Base-by-base conservation (phyloP, 2,329 filamentous ascomycete species). In the Xylaria sp. region DNA sequence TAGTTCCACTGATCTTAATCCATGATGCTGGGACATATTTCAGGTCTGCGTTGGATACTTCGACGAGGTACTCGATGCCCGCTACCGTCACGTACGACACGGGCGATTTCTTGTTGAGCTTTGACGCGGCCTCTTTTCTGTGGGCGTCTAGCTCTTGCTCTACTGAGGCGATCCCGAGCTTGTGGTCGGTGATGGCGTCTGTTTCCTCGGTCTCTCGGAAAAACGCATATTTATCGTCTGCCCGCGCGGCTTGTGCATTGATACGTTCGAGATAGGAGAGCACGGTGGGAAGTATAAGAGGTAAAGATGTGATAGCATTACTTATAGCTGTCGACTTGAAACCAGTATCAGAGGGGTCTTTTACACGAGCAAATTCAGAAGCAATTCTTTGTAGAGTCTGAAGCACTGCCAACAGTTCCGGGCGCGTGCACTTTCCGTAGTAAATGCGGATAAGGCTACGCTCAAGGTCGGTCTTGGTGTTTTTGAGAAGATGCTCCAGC, bases 381-480 rank as follows among this genome's bases (percentile, higher is more conserved):
- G 93, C 88, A 54, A 98, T 93, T 67, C 85, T 88, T 75, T 97
- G 94, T 66, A 99, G 84, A 0, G 92, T 92, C 79, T 98, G 94
- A 1, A 99, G 84, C 4, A 97, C 91, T 0, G 88, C 89, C 2
- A 98, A 85, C 4, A 99, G 88, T 79, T 99, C 96, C 0, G 94
- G 92, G 0, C 96, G 90, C 0, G 93, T 92, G 79, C 94, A 98
- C 82, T 97, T 97, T 59, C 94, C 94, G 80, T 99, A 99, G 83
- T 98, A 99, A 67, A 99, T 97, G 53, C 96, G 89, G 75, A 98
- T 94, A 54, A 99, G 84, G 69, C 93, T 96, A 74, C 96, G 94
- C 80, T 99, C 96, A 6, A 99, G 88, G 77, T 99, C 96, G 6
- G 88, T 89, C 77, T 87, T 93, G 69, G 91, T 90, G 67, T 86